Conservation (phyloP, 2,329 filamentous ascomycete genomes). For the Botryotinia calthae region DNA sequence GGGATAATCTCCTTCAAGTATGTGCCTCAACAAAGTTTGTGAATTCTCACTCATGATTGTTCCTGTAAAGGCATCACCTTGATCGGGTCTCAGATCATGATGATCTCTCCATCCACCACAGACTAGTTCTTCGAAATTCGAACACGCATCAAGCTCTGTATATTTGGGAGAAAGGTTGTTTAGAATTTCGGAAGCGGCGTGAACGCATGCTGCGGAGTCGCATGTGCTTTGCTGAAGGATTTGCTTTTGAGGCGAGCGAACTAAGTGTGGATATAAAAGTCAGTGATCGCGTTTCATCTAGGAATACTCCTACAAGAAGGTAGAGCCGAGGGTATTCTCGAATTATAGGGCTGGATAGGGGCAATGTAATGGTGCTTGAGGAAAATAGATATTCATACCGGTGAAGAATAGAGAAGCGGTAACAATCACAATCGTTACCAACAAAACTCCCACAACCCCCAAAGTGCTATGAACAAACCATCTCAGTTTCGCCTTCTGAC, state of each 20-base stretch:
- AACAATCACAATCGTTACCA: conserved; percentile 32
- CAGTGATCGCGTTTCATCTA: not conserved
- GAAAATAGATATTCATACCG: not conserved
- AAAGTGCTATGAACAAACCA: conserved; percentile 32
- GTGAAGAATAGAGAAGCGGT: conserved; percentile 31
- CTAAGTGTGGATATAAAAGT: conserved; percentile 15
- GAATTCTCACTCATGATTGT: conserved; percentile 61
- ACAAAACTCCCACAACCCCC: conserved; percentile 28
- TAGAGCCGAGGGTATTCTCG: not conserved
- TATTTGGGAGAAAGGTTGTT: conserved; percentile 62
- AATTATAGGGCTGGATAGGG: not conserved
- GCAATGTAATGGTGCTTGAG: not conserved
- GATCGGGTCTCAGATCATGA: conserved; percentile 64
- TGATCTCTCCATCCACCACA: conserved; percentile 65
- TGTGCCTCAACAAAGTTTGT: conserved; percentile 57
- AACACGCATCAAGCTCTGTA: conserved; percentile 63
- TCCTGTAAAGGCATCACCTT: conserved; percentile 58
- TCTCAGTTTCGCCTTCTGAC: not conserved
- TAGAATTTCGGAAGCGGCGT: conserved; percentile 60
- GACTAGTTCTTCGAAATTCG: conserved; percentile 65
- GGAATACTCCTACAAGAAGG: not conserved
- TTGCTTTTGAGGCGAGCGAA: conserved; percentile 24
- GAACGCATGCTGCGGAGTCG: conserved; percentile 58
- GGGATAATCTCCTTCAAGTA: conserved; percentile 59
- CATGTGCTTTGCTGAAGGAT: conserved; percentile 42